Evolutionary conservation across 2,329 filamentous ascomycete species (phyloP).

Genomic region (Metarhizium guizhouense): DNA sequence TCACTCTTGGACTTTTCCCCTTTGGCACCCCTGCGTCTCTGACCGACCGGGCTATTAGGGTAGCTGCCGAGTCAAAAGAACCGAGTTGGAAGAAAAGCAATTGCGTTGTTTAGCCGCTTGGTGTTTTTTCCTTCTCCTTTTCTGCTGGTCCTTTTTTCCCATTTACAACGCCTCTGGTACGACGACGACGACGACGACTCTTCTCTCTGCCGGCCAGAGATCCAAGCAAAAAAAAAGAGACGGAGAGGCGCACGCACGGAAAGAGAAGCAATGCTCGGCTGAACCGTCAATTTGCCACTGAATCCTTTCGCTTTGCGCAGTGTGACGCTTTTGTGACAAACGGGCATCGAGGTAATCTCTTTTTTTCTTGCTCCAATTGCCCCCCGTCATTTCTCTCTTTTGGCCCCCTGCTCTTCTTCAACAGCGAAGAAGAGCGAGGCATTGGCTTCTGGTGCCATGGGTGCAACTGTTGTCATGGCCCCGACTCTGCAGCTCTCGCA

Average conservation of each 20-base stretch:
- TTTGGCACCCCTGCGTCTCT: neutral
- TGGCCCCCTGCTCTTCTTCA: neutral
- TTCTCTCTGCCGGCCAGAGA: constrained; percentile 9
- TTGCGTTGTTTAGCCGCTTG: neutral
- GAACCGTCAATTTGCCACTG: neutral
- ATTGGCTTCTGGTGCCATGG: constrained; percentile 1
- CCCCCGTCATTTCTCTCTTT: neutral
- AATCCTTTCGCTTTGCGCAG: neutral
- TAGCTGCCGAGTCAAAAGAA: neutral
- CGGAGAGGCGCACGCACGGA: neutral
- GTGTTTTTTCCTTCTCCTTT: neutral
- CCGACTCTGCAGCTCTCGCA: constrained; percentile 1
- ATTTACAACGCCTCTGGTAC: neutral
- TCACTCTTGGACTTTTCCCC: neutral
- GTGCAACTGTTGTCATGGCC: constrained; percentile 5
- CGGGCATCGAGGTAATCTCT: neutral
- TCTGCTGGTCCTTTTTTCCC: neutral
- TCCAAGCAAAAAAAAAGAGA: neutral
- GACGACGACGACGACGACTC: neutral
- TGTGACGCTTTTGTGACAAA: neutral
- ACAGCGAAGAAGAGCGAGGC: neutral
- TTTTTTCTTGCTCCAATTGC: neutral
- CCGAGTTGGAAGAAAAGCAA: neutral
- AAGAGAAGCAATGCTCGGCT: constrained; percentile 2
- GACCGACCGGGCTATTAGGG: neutral